These are phyloP conservation scores for Coemansia sp. DNA, from an alignment of 192 early-diverging fungal species.

Conservation along the genomic window DNA sequence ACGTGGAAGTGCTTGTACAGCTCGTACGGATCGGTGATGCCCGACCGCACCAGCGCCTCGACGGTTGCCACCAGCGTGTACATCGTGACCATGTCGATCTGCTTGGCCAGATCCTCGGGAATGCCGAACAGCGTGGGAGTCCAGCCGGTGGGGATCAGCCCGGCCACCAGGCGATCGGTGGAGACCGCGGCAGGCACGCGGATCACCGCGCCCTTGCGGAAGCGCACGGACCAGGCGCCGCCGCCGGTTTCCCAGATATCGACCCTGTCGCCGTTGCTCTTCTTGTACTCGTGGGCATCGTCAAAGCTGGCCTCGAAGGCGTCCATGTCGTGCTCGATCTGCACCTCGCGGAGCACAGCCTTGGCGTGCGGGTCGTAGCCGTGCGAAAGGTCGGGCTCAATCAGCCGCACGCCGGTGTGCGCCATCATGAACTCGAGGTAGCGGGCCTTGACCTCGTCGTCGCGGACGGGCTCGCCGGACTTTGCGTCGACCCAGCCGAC, in stretches of 20 bases:
- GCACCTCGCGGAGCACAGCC: constrained; percentile 83
- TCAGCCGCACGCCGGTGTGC: constrained; percentile 61
- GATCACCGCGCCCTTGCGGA: constrained; percentile 85
- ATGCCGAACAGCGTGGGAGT: constrained; percentile 86
- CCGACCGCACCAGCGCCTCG: constrained; percentile 87
- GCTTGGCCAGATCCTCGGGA: constrained; percentile 84
- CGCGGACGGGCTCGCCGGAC: constrained; percentile 81
- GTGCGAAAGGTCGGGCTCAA: constrained; percentile 84
- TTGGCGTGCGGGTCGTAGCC: constrained; percentile 90
- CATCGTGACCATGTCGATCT: constrained; percentile 86
- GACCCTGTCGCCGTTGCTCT: constrained; percentile 77
- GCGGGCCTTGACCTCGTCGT: constrained; percentile 83
- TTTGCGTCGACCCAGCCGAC: constrained; percentile 90
- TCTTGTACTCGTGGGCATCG: constrained; percentile 82
- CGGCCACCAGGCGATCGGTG: constrained; percentile 80
- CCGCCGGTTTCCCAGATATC: constrained; percentile 51
- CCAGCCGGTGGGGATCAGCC: constrained; percentile 93
- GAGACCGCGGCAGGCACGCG: constrained; percentile 85
- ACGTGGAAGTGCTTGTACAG: constrained; percentile 96
- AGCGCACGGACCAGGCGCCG: constrained; percentile 70
- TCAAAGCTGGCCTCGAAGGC: constrained; percentile 86
- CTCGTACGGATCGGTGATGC: constrained; percentile 95
- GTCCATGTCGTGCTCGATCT: constrained; percentile 84
- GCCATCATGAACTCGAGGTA: constrained; percentile 88
- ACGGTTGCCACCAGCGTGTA: constrained; percentile 85